These are phyloP conservation scores for Alternaria novae-zelandiae DNA, from an alignment of 2,329 filamentous ascomycete genomes.

Conservation along the genomic window DNA sequence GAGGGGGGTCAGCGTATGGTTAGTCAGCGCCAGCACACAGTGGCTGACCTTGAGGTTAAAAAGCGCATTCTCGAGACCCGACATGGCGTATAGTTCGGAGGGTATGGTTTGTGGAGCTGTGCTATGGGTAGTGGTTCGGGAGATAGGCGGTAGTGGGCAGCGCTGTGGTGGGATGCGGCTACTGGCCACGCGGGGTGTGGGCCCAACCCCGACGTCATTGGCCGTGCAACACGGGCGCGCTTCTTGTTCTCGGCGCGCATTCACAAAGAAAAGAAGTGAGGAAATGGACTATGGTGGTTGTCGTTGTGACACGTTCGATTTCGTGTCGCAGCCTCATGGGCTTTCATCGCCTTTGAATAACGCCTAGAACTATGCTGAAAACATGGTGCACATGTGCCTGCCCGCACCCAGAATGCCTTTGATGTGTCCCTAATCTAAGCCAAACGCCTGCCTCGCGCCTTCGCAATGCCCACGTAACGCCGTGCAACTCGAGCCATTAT, in stretches of 20 bases:
- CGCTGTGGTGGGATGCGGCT: slow-evolving; percentile 30
- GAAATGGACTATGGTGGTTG: background rate
- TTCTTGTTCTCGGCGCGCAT: slow-evolving; percentile 1
- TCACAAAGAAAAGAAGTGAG: slow-evolving; percentile 8
- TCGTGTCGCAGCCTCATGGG: background rate
- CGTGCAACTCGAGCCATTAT: slow-evolving; percentile 22
- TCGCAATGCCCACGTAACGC: slow-evolving; percentile 30
- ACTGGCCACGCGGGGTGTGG: slow-evolving; percentile 33
- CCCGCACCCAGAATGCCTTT: slow-evolving; percentile 13
- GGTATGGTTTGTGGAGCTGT: slow-evolving; percentile 13
- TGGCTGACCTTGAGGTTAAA: slow-evolving; percentile 65
- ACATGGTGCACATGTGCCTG: slow-evolving; percentile 8
- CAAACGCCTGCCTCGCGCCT: slow-evolving; percentile 30
- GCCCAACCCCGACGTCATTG: slow-evolving; percentile 28
- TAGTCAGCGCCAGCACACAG: background rate
- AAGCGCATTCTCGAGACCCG: slow-evolving; percentile 66
- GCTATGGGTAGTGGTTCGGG: slow-evolving; percentile 15
- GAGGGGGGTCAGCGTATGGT: slow-evolving; percentile 29
- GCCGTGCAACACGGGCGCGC: background rate
- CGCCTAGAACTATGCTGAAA: slow-evolving; percentile 12
- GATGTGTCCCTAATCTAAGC: slow-evolving; percentile 23
- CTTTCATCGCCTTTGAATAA: background rate
- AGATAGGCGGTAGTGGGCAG: slow-evolving; percentile 17
- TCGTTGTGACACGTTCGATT: background rate
- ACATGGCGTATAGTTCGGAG: slow-evolving; percentile 52